These are phyloP conservation scores for Syzygium malaccense DNA, from an alignment of 441 rosid species.

Conservation along the genomic window DNA sequence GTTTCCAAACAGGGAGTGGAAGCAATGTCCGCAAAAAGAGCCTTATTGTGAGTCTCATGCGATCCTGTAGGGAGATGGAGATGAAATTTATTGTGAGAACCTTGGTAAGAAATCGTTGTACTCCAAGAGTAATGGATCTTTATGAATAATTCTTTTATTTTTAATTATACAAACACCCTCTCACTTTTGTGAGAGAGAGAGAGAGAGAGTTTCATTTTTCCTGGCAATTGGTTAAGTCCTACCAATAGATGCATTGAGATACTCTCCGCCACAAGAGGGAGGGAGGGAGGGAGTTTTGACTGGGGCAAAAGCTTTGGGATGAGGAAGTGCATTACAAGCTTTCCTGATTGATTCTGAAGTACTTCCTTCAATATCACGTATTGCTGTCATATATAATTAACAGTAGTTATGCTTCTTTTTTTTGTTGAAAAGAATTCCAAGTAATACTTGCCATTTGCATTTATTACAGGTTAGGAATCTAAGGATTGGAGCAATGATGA, in stretches of 20 bases:
- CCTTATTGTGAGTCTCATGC: slow-evolving; percentile 73
- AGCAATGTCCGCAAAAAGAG: slow-evolving; percentile 69
- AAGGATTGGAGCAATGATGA: slow-evolving; percentile 92
- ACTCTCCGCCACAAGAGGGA: background rate
- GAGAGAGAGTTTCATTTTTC: background rate
- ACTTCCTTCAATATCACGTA: background rate
- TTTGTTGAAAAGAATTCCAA: background rate
- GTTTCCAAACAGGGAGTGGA: slow-evolving; percentile 74
- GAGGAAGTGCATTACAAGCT: background rate
- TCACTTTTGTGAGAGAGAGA: background rate
- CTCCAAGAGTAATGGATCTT: background rate
- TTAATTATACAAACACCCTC: background rate
- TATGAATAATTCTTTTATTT: background rate
- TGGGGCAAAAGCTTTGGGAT: background rate
- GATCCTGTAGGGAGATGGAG: slow-evolving; percentile 83
- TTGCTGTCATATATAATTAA: background rate
- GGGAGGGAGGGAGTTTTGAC: background rate
- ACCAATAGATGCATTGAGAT: background rate
- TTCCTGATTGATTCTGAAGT: background rate
- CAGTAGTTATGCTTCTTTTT: background rate
- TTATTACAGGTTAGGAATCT: slow-evolving; percentile 60
- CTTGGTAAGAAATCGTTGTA: slow-evolving; percentile 36
- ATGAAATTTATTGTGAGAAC: slow-evolving; percentile 84
- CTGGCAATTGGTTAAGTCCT: background rate
- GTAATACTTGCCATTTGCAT: background rate